Conservation (phyloP, 768 basidiomycete species). For the Hirschioporus abietinus region DNA sequence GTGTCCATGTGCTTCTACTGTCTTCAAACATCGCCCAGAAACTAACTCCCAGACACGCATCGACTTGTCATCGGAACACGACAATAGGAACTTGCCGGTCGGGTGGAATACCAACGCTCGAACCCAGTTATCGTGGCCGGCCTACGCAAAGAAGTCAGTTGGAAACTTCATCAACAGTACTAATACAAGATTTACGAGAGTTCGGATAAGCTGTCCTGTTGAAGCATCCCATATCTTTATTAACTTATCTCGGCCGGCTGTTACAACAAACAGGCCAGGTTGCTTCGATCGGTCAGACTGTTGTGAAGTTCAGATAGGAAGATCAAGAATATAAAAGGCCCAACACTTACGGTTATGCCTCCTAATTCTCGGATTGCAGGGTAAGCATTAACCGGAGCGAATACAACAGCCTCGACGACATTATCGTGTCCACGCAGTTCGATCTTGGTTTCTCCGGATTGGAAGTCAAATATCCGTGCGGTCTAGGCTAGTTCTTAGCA, state of each 20-base stretch:
- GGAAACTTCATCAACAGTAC: conserved; percentile 4
- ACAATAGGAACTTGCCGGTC: conserved; percentile 83
- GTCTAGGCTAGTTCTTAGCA: conserved; percentile 42
- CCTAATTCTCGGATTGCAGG: conserved; percentile 72
- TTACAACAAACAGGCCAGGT: conserved; percentile 60
- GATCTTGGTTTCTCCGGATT: conserved; percentile 70
- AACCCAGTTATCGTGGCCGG: conserved; percentile 89
- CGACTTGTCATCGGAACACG: conserved; percentile 89
- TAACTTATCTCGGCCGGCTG: conserved; percentile 86
- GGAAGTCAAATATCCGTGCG: conserved; percentile 67
- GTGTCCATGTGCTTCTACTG: conserved; percentile 81
- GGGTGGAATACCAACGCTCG: conserved; percentile 87
- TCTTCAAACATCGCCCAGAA: conserved; percentile 81
- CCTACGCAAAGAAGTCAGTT: conserved; percentile 29
- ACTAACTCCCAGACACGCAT: conserved; percentile 86
- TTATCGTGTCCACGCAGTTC: conserved; percentile 88
- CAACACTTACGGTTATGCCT: conserved; percentile 53
- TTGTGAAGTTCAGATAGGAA: conserved; percentile 24
- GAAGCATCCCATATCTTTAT: conserved; percentile 89
- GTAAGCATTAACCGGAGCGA: conserved; percentile 75
- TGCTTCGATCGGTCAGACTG: conserved; percentile 46
- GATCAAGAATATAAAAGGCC: conserved; percentile 6
- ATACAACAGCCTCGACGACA: conserved; percentile 75
- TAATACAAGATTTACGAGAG: conserved; percentile 47
- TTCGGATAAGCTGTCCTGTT: conserved; percentile 75